Evolutionary conservation across 345 rosid genomes (phyloP), one percentile per base, ranked within the genome.

Genomic region (Eutrema heterophyllum): DNA sequence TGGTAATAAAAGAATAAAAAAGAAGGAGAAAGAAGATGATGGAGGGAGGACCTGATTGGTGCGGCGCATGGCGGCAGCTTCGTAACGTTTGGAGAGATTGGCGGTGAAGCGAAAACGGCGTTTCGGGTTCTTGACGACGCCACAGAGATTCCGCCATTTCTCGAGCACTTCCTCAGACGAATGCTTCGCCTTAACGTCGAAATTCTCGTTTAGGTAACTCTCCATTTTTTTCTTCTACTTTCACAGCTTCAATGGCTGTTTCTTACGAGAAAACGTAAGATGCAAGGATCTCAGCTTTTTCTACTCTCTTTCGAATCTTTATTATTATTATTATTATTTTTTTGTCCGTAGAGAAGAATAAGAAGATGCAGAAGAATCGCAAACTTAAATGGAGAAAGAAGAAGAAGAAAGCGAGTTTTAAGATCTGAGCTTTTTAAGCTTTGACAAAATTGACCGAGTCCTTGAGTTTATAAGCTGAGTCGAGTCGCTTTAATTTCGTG

Each of bases 1-100:
- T 49, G 0, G 27, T 16, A 48, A 48, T 29, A 16, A 46, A 7
- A 9, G 11, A 11, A 15, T 11, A 46, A 15, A 46, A 16, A 51
- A 51, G 40, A 32, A 55, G 9, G 36, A 29, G 6, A 27, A 7
- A 16, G 5, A 16, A 4, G 53, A 9, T 7, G 11, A 24, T 29
- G 16, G 1, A 32, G 10, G 10, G 5, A 40, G 50, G n/a, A 88
- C 98, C 83, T 86, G 90, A 74, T 90, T 87, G 88, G 89, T 85
- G 4, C 78, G 79, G 1, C 98, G 95, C 97, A 93, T 93, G 4
- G 86, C 93, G 39, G 91, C 97, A 10, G 96, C 98, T 79, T 93
- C 97, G 41, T 57, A 29, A 36, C 98, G 91, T 66, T 93, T 93
- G 80, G 93, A 79, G 70, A 93, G 87, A 65, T 93, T 93, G 58